Evolutionary conservation across 164 flowering plant species (phyloP), one percentile per base, ranked within the genome.

Genomic region (Macadamia tetraphylla): DNA sequence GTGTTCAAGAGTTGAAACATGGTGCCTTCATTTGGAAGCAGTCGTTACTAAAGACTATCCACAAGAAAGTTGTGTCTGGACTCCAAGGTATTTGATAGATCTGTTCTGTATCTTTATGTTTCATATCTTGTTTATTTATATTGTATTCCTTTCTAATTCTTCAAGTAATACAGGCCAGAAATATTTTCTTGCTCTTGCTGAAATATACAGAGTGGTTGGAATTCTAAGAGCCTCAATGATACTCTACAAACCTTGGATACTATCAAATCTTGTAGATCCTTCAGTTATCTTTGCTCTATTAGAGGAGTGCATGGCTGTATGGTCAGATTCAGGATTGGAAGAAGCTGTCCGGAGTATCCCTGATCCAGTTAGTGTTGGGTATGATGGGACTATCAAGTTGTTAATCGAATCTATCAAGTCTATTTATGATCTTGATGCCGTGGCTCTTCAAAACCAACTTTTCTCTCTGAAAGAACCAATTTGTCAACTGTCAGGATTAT

Each of bases 191-290:
- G 85, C 94, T 32, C 88, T 92, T 35, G 97, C 92, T 63, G 95
- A 94, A 73, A 82, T 94, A 68, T 92, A 81, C 70, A 83, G 93
- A 73, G 90, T 85, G 52, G 83, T 80, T 29, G 68, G 72, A 74
- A 67, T 92, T 61, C 68, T 94, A 70, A 86, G 80, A 74, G 79
- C 78, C 48, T 84, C 98, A 15, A 71, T 73, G 46, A 78, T 70
- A 75, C 69, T 88, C 53, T 94, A 82, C 85, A 89, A 81, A 74
- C 97, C 91, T 14, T 94, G 98, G 98, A 71, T 83, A 61, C 56
- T 87, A 18, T 71, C 75, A 64, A 73, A 68, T 69, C 67, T 67
- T 62, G 74, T 65, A 52, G 75, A 80, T 51, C 68, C 75, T 30
- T 29, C 56, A 8, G 60, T 61, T 59, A 70, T 92, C 6, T 67